Conservation (phyloP, 2,329 filamentous ascomycete genomes). For the Trichophaea hybrida region DNA sequence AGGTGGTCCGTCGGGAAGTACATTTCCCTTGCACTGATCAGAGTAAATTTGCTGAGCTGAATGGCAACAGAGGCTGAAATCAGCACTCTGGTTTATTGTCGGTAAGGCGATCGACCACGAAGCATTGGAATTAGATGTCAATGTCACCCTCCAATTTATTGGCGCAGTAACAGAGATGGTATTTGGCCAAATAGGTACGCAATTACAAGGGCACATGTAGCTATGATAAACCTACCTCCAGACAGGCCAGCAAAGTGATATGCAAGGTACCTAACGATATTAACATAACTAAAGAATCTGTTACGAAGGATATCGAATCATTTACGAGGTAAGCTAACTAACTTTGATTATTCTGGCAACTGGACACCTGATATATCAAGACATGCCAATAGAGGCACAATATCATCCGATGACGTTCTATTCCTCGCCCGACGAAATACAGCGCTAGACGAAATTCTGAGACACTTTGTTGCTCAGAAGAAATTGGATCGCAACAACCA, state of each 20-base stretch:
- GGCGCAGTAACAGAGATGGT: constrained; percentile 72
- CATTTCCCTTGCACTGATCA: too few relatives aligned
- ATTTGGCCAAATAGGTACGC: constrained; percentile 68
- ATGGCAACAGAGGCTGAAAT: constrained; percentile 54
- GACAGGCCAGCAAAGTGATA: not conserved
- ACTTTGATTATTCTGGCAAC: not conserved
- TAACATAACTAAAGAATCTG: constrained; percentile 34
- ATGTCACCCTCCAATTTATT: constrained; percentile 85
- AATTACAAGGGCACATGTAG: not conserved
- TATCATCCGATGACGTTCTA: constrained; percentile 76
- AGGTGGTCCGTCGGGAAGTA: too few relatives aligned
- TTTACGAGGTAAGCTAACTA: constrained; percentile 40
- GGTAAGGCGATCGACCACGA: constrained; percentile 83
- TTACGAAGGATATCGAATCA: constrained; percentile 47
- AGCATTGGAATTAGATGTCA: constrained; percentile 55
- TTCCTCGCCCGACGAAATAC: constrained; percentile 77
- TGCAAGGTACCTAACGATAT: not conserved
- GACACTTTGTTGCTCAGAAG: constrained; percentile 41
- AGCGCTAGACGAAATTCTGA: constrained; percentile 62
- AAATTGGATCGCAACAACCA: constrained; percentile 4
- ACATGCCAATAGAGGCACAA: constrained; percentile 66
- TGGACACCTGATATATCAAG: constrained; percentile 30
- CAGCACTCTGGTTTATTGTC: constrained; percentile 68
- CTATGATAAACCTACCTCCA: not conserved
- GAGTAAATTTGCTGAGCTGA: too few relatives aligned